Conservation (phyloP, 2,329 filamentous ascomycete species). For the Diaporthe humulicola region DNA sequence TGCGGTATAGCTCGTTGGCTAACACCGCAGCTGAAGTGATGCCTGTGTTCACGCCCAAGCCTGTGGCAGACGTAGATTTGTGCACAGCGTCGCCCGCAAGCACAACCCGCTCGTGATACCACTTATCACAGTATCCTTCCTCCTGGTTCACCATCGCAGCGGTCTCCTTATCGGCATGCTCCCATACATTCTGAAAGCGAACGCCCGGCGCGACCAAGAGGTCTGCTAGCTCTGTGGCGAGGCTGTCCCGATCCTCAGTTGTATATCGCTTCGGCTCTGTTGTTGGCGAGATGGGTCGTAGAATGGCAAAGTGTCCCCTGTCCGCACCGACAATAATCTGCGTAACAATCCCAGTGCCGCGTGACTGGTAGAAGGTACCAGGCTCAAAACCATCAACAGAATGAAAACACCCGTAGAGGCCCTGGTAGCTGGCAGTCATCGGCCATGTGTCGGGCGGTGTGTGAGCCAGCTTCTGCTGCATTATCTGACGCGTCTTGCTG, state of each 20-base stretch:
- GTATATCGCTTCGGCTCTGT: background rate
- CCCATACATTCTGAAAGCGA: conserved; percentile 7
- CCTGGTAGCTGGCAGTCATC: background rate
- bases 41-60: background rate
- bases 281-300: background rate
- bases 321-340: background rate
- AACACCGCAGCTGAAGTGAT: background rate
- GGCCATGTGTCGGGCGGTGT: background rate
- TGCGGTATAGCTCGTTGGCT: background rate
- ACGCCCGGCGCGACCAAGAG: background rate
- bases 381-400: background rate
- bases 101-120: conserved; percentile 8
- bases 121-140: conserved; percentile 16
- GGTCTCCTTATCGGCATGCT: conserved; percentile 2
- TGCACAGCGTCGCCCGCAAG: conserved; percentile 10
- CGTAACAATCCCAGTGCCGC: background rate
- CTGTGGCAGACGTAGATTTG: background rate
- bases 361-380: background rate
- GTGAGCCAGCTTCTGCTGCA: conserved; percentile 7
- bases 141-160: conserved; percentile 23
- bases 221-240: background rate
- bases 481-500: conserved; percentile 23
- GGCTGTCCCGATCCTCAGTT: background rate
- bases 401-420: background rate
- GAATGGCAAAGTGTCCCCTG: background rate